Evolutionary conservation across 2,329 filamentous ascomycete genomes (phyloP).

Genomic region (Dactylellina sp.): DNA sequence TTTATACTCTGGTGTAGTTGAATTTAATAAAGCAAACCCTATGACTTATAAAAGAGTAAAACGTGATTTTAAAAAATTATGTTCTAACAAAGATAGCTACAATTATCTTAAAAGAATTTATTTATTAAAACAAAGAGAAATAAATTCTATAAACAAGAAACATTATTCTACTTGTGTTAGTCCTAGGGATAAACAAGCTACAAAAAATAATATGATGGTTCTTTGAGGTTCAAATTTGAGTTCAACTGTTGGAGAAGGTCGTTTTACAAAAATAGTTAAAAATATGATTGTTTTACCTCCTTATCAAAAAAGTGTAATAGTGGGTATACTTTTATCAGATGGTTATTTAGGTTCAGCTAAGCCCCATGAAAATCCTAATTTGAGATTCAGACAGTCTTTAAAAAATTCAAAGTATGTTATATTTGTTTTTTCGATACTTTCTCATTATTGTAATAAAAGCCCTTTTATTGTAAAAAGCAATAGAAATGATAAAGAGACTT

Average conservation of each 20-base stretch:
- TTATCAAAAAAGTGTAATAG: constrained; percentile 8
- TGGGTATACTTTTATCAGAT: constrained; percentile 8
- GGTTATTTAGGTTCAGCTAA: neutral
- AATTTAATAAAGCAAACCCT: too few species aligned
- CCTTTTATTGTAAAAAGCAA: neutral
- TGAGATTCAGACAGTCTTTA: neutral
- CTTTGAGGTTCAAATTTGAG: constrained; percentile 8
- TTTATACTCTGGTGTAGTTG: too few species aligned
- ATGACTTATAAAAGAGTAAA: too few species aligned
- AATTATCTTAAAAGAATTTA: too few species aligned
- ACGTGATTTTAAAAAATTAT: too few species aligned
- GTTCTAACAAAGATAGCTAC: too few species aligned
- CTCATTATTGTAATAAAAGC: constrained; percentile 12
- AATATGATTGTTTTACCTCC: neutral
- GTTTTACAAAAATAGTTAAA: neutral
- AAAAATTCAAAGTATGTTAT: neutral
- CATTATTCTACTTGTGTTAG: too few species aligned
- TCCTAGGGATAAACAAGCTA: too few species aligned
- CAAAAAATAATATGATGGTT: too few species aligned
- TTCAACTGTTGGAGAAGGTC: constrained; percentile 4
- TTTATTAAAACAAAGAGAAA: too few species aligned
- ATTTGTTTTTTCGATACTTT: neutral
- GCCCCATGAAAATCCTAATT: neutral
- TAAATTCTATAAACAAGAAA: too few species aligned
- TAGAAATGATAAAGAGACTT: neutral